Base-by-base conservation (phyloP, 768 basidiomycete genomes). In the Tulasnella sp. region DNA sequence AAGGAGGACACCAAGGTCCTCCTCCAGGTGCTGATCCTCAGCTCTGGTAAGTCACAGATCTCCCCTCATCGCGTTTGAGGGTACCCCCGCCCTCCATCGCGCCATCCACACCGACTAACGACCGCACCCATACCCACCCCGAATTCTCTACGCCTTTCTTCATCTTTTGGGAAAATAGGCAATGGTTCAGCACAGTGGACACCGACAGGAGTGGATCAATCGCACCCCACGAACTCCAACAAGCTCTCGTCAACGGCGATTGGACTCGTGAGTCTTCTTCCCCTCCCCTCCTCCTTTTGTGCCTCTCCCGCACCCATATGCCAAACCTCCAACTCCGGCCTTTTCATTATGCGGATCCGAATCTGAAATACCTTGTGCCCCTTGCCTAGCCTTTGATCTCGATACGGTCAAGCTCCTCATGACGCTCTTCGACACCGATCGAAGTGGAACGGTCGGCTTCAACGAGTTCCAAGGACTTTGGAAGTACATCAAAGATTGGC, bases 321-420 rank as follows among this genome's bases (percentile, higher is more conserved):
- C 64, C 32, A 16, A 26, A 1, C 17, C 37, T 67, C 66, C 32
- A 19, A 67, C 29, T n/a, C 26, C 39, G 36, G 1, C 5, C 34
- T 14, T 16, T n/a, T n/a, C 22, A 62, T 67, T 1, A 12, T 5
- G 26, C 22, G 4, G 26, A 59, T n/a, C 26, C 22, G n/a, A 11
- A 29, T 59, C 26, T 59, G 52, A 44, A 59, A n/a, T 52, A 5
- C 29, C 26, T 62, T 62, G 40, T 40, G 14, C 34, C 12, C 34
- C 22, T 37, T 5, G 22, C 16, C 17, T 69, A 91, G 91, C 88
- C 5, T 94, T 94, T 77, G 92, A 93, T 80, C 81, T 91, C 71
- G 92, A 93, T 77, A 94, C 92, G 32, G 89, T 93, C 79, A 92
- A 91, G 82, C 83, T 93, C 39, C 82, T 93, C 74, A 92, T 94